A percentile compares a stretch with the other conserved stretches of the same genome.
These are phyloP conservation scores for Eucalyptus marginata DNA, from an alignment of 345 rosid genomes.

Conservation along the genomic window DNA sequence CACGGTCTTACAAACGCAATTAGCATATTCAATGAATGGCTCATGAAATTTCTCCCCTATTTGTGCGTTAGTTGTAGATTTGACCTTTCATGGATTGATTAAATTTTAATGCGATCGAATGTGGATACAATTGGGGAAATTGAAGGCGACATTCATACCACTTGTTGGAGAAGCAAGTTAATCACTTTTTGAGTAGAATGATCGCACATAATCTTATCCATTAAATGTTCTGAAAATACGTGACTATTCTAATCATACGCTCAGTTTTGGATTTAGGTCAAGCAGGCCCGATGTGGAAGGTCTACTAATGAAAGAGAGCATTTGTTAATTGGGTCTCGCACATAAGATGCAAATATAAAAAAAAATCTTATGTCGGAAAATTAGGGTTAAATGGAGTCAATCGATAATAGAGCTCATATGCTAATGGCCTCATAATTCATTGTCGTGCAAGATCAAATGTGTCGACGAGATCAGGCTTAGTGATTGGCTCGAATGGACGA, in stretches of 20 bases:
- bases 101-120: neutral
- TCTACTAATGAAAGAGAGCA: neutral
- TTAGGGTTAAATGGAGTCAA: neutral
- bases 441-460: neutral
- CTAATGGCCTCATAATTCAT: neutral
- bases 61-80: neutral
- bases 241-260: neutral
- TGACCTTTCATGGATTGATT: neutral
- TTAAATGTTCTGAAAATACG: neutral
- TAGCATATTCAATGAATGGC: neutral
- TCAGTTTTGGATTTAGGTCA: neutral
- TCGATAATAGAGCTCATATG: neutral
- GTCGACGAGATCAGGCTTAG: neutral
- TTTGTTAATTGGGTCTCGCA: neutral
- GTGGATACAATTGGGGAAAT: neutral
- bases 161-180: neutral
- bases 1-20: neutral
- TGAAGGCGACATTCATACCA: neutral
- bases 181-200: neutral
- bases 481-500: neutral
- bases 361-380: neutral
- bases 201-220: neutral
- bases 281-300: neutral
- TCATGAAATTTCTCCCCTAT: neutral
- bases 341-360: neutral